phyloP scores from a whole-genome alignment of 352 stramenopile genomes.

The Phytophthora cryptogea region DNA sequence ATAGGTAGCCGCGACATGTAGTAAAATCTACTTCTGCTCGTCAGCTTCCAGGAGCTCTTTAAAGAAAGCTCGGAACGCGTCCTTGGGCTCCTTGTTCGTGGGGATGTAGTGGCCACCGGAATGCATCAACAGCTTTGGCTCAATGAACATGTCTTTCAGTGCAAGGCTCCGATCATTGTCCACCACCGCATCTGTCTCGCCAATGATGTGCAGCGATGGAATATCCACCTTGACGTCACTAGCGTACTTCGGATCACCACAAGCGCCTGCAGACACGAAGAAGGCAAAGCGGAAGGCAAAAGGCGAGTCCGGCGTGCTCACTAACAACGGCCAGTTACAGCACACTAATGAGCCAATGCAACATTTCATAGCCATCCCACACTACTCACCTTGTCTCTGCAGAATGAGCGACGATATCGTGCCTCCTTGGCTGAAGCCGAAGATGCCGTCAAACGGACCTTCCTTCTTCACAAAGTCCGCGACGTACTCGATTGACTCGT shows the following conservation, averaged over 20 bases:
- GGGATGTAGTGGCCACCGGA: constrained; percentile 85
- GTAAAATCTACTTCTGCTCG: constrained; percentile 7
- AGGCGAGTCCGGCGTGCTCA: constrained; percentile 41
- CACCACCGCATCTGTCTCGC: constrained; percentile 77
- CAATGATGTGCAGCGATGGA: constrained; percentile 83
- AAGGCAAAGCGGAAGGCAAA: constrained; percentile 78
- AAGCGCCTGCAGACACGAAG: constrained; percentile 64
- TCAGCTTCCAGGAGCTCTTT: constrained; percentile 45
- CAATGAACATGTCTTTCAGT: constrained; percentile 57
- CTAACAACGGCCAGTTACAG: constrained; percentile 21
- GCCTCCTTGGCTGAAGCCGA: constrained; percentile 86
- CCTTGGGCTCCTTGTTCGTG: constrained; percentile 84
- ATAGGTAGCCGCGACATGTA: no score
- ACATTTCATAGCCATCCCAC: neutral
- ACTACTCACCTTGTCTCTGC: constrained; percentile 58
- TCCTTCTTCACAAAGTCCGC: constrained; percentile 62
- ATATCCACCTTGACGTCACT: constrained; percentile 51
- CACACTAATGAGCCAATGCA: neutral
- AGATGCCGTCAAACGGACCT: constrained; percentile 85
- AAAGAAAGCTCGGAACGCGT: constrained; percentile 73
- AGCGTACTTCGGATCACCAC: constrained; percentile 50
- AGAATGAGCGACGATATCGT: constrained; percentile 72
- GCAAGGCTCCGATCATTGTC: constrained; percentile 55
- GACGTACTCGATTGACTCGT: constrained; percentile 75
- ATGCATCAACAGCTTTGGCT: constrained; percentile 65